Conservation (phyloP, 164 flowering plant species). For the Pachysandra terminalis region DNA sequence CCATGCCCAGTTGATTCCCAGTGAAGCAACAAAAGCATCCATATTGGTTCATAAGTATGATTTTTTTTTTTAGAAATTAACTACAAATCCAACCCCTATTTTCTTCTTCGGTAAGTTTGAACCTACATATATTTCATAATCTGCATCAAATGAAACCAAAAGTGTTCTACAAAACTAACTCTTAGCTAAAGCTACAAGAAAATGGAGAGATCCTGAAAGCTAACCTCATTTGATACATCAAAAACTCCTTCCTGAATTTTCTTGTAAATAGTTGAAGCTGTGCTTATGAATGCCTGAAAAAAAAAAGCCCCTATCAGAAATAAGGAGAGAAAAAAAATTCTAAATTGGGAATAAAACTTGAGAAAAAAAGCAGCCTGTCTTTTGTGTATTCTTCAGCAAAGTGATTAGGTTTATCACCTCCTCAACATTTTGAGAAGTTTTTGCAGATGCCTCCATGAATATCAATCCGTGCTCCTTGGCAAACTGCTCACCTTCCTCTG, state of each 20-base stretch:
- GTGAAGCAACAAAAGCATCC: not conserved
- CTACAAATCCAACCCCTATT: not conserved
- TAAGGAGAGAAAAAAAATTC: not conserved
- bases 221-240: conserved; percentile 84
- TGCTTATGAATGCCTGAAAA: conserved; percentile 78
- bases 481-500: conserved; percentile 87
- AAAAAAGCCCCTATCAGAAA: not conserved
- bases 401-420: conserved; percentile 44
- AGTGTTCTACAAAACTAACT: too few species aligned
- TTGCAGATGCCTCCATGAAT: conserved; percentile 92
- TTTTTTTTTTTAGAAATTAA: not conserved
- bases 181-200: too few species aligned
- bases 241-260: conserved; percentile 85
- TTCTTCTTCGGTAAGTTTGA: not conserved
- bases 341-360: not conserved
- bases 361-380: not conserved
- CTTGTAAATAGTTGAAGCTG: conserved; percentile 79
- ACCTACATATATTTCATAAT: not conserved
- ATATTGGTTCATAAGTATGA: not conserved
- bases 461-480: conserved; percentile 85
- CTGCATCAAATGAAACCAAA: not conserved
- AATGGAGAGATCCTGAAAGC: conserved; percentile 9
- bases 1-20: not conserved
- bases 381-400: not conserved
- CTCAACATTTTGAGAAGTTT: conserved; percentile 86